Conservation (phyloP, 2,329 filamentous ascomycete species). For the Cercospora sp. region DNA sequence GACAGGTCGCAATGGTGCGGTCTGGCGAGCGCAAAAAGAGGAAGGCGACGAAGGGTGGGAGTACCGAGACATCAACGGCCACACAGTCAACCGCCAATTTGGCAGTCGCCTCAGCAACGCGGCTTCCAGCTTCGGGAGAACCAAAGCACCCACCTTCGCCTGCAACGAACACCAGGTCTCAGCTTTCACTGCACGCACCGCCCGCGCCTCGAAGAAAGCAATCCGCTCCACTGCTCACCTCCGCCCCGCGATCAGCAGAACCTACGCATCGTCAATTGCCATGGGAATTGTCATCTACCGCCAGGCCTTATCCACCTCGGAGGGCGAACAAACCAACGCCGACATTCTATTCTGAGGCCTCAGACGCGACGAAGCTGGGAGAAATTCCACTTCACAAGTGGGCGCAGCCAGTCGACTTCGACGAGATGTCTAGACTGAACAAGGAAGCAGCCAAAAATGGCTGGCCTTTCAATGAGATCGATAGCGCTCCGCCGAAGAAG, state of each 20-base stretch:
- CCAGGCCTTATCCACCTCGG: neutral
- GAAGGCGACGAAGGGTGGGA: neutral
- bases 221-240: neutral
- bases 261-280: neutral
- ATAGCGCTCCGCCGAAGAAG: conserved; percentile 17
- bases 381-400: conserved; percentile 51
- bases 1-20: conserved; percentile 34
- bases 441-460: conserved; percentile 40
- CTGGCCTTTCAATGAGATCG: conserved; percentile 28
- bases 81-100: conserved; percentile 16
- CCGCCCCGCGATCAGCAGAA: neutral
- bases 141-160: neutral
- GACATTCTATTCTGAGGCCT: conserved; percentile 47
- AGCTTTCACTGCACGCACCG: neutral
- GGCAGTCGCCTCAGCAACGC: conserved; percentile 1
- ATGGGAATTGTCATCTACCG: neutral
- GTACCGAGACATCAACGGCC: conserved; percentile 1
- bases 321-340: conserved; percentile 37
- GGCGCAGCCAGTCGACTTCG: conserved; percentile 46
- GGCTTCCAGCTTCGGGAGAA: neutral
- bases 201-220: conserved; percentile 27
- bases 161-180: neutral
- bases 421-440: conserved; percentile 45
- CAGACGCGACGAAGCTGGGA: conserved; percentile 50
- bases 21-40: conserved; percentile 28